Evolutionary conservation across 768 basidiomycete species (phyloP), one percentile per base, ranked within the genome.

Genomic region (Ramaria rubella): DNA sequence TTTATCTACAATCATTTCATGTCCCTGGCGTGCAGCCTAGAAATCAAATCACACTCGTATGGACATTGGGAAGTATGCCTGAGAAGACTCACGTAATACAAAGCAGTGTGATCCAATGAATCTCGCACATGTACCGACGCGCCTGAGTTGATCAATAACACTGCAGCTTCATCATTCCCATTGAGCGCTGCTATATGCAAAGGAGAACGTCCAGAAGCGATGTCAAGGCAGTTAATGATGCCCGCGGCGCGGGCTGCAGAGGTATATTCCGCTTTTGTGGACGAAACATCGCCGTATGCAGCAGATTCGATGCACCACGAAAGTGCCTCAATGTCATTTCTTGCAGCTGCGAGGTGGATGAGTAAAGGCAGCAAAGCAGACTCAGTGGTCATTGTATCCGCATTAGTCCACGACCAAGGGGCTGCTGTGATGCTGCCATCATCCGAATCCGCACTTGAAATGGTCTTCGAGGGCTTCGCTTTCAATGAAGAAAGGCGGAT

Each of bases 51-150:
- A 15, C n/a, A 14, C 23, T 29, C 9, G n/a, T 26, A 24, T 40
- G 36, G 27, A 23, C 17, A 17, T 4, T 9, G 7, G 21, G 19
- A 44, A 29, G n/a, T n/a, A n/a, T n/a, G n/a, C n/a, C n/a, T 7
- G 29, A 29, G 24, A 27, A 4, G 14, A 44, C 67, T 24, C 60
- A 88, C 88, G 69, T 91, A 87, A 69, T 92, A 93, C 15, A 93
- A 72, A 3, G 89, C 79, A 14, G 91, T 92, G 63, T 93, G 90
- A 2, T 89, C 92, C 44, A 93, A 74, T 1, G 70, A 66, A 67
- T 94, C 92, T 55, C 92, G 77, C 8, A 87, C 72, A 68, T 94
- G 91, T 21, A 94, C 91, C 14, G 90, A 72, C 1, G 90, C 89
- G 4, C 91, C 91, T 0, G 81, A 81, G 58, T 80, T 74, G 19